These are phyloP conservation scores for Cyclanthera cordifolia DNA, from an alignment of 306 rosid genomes.

Conservation along the genomic window DNA sequence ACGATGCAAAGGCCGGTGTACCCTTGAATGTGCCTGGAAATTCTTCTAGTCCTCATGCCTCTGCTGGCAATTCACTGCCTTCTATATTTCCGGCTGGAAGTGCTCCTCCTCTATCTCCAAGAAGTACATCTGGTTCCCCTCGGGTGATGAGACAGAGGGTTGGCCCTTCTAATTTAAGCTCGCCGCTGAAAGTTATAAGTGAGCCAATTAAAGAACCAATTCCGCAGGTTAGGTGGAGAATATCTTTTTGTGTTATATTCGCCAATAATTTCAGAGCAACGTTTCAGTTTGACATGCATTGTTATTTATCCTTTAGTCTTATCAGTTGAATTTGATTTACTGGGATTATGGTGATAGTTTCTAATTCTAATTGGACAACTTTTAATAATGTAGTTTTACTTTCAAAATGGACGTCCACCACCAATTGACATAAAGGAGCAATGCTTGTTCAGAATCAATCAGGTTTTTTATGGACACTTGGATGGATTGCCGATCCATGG, in stretches of 20 bases:
- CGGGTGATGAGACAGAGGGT: slow-evolving; percentile 78
- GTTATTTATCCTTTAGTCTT: slow-evolving; percentile 15
- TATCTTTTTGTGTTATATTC: neutral
- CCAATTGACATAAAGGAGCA: slow-evolving; percentile 74
- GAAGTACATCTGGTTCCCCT: slow-evolving; percentile 91
- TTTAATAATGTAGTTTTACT: slow-evolving; percentile 69
- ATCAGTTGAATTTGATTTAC: slow-evolving; percentile 3
- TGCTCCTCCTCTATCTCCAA: slow-evolving; percentile 93
- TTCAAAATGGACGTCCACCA: slow-evolving; percentile 76
- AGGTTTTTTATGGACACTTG: slow-evolving; percentile 52
- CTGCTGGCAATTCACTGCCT: slow-evolving; percentile 60
- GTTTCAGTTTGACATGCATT: neutral
- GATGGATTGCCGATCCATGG: slow-evolving; percentile 82
- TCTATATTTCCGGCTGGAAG: slow-evolving; percentile 99
- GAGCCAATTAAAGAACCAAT: slow-evolving; percentile 91
- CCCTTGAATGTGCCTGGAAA: slow-evolving; percentile 86
- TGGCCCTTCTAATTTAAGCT: slow-evolving; percentile 83
- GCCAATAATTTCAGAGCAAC: neutral
- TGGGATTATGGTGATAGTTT: slow-evolving; percentile 9
- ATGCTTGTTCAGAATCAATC: slow-evolving; percentile 51
- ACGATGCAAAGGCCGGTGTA: slow-evolving; percentile 81
- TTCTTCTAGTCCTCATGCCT: slow-evolving; percentile 87
- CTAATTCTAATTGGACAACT: slow-evolving; percentile 16
- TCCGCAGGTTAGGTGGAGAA: slow-evolving; percentile 68
- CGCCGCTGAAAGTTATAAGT: slow-evolving; percentile 84